phyloP scores from a whole-genome alignment of 2,329 filamentous ascomycete genomes.

The Coniochaeta sp. region DNA sequence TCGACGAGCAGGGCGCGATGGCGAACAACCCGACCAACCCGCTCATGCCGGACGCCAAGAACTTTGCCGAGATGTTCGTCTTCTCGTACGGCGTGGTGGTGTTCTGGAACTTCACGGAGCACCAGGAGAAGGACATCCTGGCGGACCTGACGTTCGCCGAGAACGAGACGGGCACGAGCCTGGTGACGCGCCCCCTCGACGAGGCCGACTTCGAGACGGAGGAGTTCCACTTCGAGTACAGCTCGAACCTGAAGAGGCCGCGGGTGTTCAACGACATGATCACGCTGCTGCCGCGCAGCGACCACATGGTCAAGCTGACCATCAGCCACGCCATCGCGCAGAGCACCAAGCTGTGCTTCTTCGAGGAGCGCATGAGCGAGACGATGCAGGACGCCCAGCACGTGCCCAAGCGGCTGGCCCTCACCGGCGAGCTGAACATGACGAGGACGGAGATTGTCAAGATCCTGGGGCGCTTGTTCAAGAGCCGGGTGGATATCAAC shows the following conservation, averaged over 20 bases:
- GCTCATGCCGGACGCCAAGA: slow-evolving; percentile 63
- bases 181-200: slow-evolving; percentile 72
- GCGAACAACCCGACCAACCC: slow-evolving; percentile 46
- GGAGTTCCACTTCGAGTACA: slow-evolving; percentile 98
- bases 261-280: slow-evolving; percentile 99
- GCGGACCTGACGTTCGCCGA: slow-evolving; percentile 89
- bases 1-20: slow-evolving; percentile 19
- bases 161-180: slow-evolving; percentile 53
- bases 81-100: slow-evolving; percentile 97
- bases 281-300: slow-evolving; percentile 76
- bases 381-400: slow-evolving; percentile 93
- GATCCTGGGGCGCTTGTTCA: slow-evolving; percentile 85
- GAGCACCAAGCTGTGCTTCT: slow-evolving; percentile 92
- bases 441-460: slow-evolving; percentile 85
- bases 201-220: slow-evolving; percentile 95
- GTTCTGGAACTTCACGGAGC: slow-evolving; percentile 97
- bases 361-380: slow-evolving; percentile 90
- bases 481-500: slow-evolving; percentile 93
- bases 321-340: slow-evolving; percentile 97
- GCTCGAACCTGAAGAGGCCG: slow-evolving; percentile 73
- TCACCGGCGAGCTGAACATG: slow-evolving; percentile 89
- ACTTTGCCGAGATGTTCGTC: slow-evolving; percentile 92
- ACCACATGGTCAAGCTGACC: slow-evolving; percentile 98
- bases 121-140: slow-evolving; percentile 92
- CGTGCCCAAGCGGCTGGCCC: slow-evolving; percentile 79